These are phyloP conservation scores for Royoungia palumana DNA, from an alignment of 768 basidiomycete species.

Conservation along the genomic window DNA sequence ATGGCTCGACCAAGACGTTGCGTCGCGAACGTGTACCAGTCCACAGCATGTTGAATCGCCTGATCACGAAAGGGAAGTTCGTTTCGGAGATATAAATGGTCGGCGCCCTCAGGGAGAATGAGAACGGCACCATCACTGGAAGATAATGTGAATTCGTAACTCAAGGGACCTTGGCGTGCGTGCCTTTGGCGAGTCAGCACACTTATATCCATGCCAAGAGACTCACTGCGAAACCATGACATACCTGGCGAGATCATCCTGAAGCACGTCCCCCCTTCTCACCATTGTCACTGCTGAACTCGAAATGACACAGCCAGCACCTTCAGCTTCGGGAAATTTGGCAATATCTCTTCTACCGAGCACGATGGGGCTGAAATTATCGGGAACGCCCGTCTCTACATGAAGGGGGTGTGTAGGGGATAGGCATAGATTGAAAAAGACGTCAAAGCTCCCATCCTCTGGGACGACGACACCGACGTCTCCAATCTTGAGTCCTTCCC, in stretches of 20 bases:
- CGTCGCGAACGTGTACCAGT: slow-evolving; percentile 29
- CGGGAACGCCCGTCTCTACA: slow-evolving; percentile 19
- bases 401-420: slow-evolving; percentile 27
- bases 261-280: too few relatives aligned
- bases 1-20: slow-evolving; percentile 8
- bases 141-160: slow-evolving; percentile 11
- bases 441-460: slow-evolving; percentile 33
- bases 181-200: too few relatives aligned
- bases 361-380: slow-evolving; percentile 22
- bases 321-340: neutral
- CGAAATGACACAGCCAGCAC: slow-evolving; percentile 3
- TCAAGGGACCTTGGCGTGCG: too few relatives aligned
- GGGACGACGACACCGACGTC: slow-evolving; percentile 35
- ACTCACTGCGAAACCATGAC: neutral
- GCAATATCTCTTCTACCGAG: slow-evolving; percentile 2
- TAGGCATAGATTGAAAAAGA: slow-evolving; percentile 36
- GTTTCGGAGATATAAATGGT: slow-evolving; percentile 22
- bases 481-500: slow-evolving; percentile 31
- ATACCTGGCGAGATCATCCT: neutral
- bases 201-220: neutral
- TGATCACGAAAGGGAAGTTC: slow-evolving; percentile 13
- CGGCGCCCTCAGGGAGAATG: slow-evolving; percentile 31
- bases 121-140: slow-evolving; percentile 30
- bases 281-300: slow-evolving; percentile 2
- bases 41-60: slow-evolving; percentile 15